Conservation (phyloP, 2,329 filamentous ascomycete species). For the Monosporascus ibericus region DNA sequence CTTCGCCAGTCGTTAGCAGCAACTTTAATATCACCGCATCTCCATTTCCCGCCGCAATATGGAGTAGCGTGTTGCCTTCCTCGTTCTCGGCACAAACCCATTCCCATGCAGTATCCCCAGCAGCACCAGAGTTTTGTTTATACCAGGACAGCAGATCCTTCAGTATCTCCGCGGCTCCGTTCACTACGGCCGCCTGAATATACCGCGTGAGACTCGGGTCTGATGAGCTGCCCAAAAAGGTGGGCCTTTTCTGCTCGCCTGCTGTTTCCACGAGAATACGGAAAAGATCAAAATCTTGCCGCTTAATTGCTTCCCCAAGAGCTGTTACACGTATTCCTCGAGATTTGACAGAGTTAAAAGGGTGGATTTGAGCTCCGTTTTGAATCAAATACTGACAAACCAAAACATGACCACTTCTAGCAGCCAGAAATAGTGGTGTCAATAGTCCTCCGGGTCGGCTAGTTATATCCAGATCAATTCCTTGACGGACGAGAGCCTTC, state of each 20-base stretch:
- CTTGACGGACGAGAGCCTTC: background rate
- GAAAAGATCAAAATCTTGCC: background rate
- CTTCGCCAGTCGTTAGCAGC: background rate
- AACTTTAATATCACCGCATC: background rate
- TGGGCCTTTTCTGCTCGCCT: background rate
- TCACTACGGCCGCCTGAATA: background rate
- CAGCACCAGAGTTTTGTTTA: too few relatives aligned
- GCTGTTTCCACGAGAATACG: background rate
- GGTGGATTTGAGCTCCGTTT: background rate
- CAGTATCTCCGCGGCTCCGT: too few relatives aligned
- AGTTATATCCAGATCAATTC: background rate
- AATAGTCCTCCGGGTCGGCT: background rate
- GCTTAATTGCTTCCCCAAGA: background rate
- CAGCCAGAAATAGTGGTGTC: background rate
- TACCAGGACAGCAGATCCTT: too few relatives aligned
- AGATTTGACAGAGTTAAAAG: background rate
- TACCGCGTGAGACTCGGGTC: background rate
- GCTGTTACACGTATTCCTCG: background rate
- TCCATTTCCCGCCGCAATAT: background rate
- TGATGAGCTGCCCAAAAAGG: background rate
- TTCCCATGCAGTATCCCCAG: too few relatives aligned
- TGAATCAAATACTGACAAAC: background rate
- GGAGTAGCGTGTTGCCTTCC: background rate
- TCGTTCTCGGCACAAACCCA: too few relatives aligned
- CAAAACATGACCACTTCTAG: background rate